Evolutionary conservation across 495 filamentous ascomycete species (phyloP).

Genomic region (Aspergillus ostianus): DNA sequence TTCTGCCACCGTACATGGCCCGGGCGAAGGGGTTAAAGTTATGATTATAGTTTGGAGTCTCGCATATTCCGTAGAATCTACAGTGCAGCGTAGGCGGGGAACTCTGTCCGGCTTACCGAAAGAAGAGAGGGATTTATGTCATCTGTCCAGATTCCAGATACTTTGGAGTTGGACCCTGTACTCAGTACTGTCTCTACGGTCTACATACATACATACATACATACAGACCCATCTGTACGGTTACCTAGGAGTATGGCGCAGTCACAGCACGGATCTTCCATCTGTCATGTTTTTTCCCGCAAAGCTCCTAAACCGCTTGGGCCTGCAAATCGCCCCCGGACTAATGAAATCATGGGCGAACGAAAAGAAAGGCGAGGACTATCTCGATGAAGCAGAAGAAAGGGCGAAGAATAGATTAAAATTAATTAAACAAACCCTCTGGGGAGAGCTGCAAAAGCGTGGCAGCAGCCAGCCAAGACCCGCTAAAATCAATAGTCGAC

Average conservation of each 20-base stretch:
- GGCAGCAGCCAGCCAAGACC: slow-evolving; percentile 38
- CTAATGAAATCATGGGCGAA: not conserved
- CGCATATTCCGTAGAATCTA: not conserved
- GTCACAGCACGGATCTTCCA: slow-evolving; percentile 15
- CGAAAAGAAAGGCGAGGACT: not conserved
- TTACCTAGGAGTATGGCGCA: too few species aligned
- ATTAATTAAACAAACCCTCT: slow-evolving; percentile 6
- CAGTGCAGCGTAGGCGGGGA: not conserved
- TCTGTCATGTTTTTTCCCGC: slow-evolving; percentile 15
- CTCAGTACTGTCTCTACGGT: too few species aligned
- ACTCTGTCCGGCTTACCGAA: not conserved
- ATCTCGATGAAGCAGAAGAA: not conserved
- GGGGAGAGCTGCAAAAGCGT: slow-evolving; percentile 24
- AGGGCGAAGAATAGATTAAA: slow-evolving; percentile 1
- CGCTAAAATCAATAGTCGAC: slow-evolving; percentile 49
- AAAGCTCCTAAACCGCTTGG: slow-evolving; percentile 2
- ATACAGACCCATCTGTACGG: too few species aligned
- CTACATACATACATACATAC: too few species aligned
- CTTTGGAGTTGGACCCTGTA: too few species aligned
- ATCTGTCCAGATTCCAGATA: not conserved
- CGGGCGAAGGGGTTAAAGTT: not conserved
- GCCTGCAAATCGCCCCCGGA: not conserved
- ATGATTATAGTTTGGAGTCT: not conserved
- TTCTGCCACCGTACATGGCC: not conserved
- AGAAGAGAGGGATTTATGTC: not conserved